phyloP scores from a whole-genome alignment of 441 rosid species.

The Populus hybrid region DNA sequence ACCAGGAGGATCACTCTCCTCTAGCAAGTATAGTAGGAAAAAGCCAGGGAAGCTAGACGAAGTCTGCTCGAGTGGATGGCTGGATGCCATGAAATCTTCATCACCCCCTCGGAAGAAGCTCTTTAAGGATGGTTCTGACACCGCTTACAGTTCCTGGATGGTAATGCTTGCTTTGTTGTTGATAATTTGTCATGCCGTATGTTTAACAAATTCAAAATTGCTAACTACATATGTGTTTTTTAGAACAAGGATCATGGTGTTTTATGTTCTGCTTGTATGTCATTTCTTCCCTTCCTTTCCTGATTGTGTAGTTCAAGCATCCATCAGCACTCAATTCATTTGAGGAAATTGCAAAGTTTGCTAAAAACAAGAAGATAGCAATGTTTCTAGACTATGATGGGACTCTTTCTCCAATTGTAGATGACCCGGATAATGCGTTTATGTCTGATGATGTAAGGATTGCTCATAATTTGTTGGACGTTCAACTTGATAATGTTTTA shows the following conservation, averaged over 20 bases:
- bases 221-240: not conserved
- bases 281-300: not conserved
- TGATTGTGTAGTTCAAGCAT: slow-evolving; percentile 58
- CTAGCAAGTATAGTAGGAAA: slow-evolving; percentile 52
- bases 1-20: slow-evolving; percentile 46
- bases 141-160: slow-evolving; percentile 70
- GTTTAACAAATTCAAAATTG: not conserved
- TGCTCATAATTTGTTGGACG: not conserved
- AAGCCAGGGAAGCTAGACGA: slow-evolving; percentile 73
- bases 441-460: slow-evolving; percentile 73
- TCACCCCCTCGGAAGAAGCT: slow-evolving; percentile 59
- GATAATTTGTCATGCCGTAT: not conserved
- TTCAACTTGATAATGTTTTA: not conserved
- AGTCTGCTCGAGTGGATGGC: slow-evolving; percentile 85
- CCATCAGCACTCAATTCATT: slow-evolving; percentile 82
- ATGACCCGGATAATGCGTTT: slow-evolving; percentile 83
- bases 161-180: slow-evolving; percentile 29
- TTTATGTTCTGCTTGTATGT: not conserved
- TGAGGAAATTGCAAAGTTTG: slow-evolving; percentile 49
- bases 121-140: slow-evolving; percentile 58
- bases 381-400: slow-evolving; percentile 90
- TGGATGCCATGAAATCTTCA: slow-evolving; percentile 45
- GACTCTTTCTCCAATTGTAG: slow-evolving; percentile 91
- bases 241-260: not conserved
- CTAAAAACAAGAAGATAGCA: slow-evolving; percentile 74